phyloP scores from a whole-genome alignment of 1,139 yeast species.

The Sugiyamaella japonica region DNA sequence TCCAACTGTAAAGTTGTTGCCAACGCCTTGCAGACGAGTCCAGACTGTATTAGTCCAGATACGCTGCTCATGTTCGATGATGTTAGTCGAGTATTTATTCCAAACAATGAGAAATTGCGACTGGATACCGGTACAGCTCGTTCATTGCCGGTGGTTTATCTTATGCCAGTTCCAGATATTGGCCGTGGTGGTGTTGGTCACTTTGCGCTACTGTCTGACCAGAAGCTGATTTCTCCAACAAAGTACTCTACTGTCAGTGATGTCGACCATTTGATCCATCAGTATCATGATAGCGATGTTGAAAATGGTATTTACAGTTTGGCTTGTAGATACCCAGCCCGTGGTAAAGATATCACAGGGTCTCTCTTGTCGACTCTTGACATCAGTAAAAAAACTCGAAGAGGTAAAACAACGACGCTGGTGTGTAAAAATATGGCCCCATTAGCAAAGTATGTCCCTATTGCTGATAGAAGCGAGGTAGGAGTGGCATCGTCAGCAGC shows the following conservation, averaged over 20 bases:
- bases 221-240: constrained; percentile 22
- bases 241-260: constrained; percentile 20
- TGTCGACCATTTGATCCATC: constrained; percentile 7
- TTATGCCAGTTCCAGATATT: constrained; percentile 19
- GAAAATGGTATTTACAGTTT: constrained; percentile 27
- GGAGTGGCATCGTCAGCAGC: constrained; percentile 8
- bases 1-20: not conserved
- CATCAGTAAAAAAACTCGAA: constrained; percentile 12
- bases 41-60: constrained; percentile 17
- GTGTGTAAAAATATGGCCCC: constrained; percentile 32
- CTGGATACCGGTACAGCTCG: constrained; percentile 13
- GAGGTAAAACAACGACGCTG: constrained; percentile 22
- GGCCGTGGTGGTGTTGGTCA: constrained; percentile 14
- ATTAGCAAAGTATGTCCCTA: constrained; percentile 30
- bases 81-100: constrained; percentile 12
- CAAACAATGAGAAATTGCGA: constrained; percentile 17
- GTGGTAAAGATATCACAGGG: constrained; percentile 17
- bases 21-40: not conserved
- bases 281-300: constrained; percentile 18
- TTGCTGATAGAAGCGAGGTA: constrained; percentile 5
- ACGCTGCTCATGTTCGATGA: constrained; percentile 23
- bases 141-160: constrained; percentile 7
- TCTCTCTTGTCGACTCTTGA: constrained; percentile 25
- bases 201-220: constrained; percentile 24
- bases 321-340: constrained; percentile 29